These are phyloP conservation scores for Herpetomonas samuelpessoai DNA, from an alignment of 208 protist species.

Conservation along the genomic window DNA sequence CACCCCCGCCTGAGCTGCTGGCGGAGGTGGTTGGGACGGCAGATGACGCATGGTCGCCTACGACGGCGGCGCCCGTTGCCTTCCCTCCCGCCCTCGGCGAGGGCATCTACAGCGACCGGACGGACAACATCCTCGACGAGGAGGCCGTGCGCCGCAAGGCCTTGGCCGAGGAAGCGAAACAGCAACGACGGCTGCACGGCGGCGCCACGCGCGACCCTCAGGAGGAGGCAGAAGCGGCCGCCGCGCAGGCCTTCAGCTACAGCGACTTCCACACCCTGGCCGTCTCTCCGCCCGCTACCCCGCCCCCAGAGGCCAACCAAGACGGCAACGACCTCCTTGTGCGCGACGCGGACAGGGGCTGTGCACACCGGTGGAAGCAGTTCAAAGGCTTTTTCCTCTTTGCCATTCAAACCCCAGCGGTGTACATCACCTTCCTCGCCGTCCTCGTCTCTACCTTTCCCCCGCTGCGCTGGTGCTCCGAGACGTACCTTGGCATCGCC, in stretches of 20 bases:
- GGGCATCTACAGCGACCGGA: background rate
- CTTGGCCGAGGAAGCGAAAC: too few relatives aligned
- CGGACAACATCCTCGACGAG: background rate
- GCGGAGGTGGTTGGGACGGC: too few relatives aligned
- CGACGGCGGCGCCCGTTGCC: background rate
- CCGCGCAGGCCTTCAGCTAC: background rate
- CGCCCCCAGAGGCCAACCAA: background rate
- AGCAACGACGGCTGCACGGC: too few relatives aligned
- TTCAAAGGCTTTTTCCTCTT: slow-evolving; percentile 5
- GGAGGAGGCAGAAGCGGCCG: background rate
- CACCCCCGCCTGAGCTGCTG: background rate
- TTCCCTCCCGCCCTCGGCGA: background rate
- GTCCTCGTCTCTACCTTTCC: slow-evolving; percentile 35
- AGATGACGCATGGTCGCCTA: too few relatives aligned
- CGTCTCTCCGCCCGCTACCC: background rate
- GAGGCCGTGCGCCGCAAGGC: background rate
- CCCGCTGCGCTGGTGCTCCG: slow-evolving; percentile 24
- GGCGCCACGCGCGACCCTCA: too few relatives aligned
- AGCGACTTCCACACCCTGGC: background rate
- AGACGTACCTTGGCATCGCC: slow-evolving; percentile 17
- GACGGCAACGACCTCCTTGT: slow-evolving; percentile 9
- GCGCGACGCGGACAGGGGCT: slow-evolving; percentile 14
- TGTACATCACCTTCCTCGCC: slow-evolving; percentile 26
- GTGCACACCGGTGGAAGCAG: slow-evolving; percentile 9
- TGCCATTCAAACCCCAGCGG: slow-evolving; percentile 17